Evolutionary conservation across 106 monocot species (phyloP).

Genomic region (Xerophyta viscosa): DNA sequence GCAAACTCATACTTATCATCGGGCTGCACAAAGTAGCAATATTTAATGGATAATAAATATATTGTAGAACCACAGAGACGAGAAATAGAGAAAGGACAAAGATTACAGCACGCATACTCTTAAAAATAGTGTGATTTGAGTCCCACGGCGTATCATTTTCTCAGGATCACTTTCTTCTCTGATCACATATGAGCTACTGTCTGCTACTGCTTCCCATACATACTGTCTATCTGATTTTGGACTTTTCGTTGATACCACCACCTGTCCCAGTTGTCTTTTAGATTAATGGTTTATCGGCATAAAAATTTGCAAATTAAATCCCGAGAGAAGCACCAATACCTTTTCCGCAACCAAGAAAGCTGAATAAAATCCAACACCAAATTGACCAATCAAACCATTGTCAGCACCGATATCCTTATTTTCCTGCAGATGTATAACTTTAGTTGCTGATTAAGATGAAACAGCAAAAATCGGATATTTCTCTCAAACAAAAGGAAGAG

Average conservation of each 20-base stretch:
- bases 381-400: conserved; percentile 94
- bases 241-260: conserved; percentile 92
- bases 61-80: too few species aligned
- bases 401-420: conserved; percentile 92
- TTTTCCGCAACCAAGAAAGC: conserved; percentile 96
- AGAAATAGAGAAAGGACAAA: too few species aligned
- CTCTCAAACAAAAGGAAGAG: too few species aligned
- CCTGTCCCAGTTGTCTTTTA: conserved; percentile 25
- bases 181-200: conserved; percentile 87
- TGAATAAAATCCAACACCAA: conserved; percentile 99
- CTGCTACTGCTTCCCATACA: conserved; percentile 92
- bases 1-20: conserved; percentile 96
- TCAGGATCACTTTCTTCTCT: conserved; percentile 91
- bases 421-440: conserved; percentile 43
- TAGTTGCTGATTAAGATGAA: too few species aligned
- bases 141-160: conserved; percentile 64
- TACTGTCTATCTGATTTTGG: conserved; percentile 96
- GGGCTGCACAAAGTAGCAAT: conserved; percentile 45
- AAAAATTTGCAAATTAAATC: too few species aligned
- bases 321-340: conserved; percentile 24
- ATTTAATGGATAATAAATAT: too few species aligned
- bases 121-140: conserved; percentile 79
- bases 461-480: too few species aligned
- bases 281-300: too few species aligned
- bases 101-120: conserved; percentile 33